Evolutionary conservation across 1,284 basidiomycete species (phyloP), one percentile per base, ranked within the genome.

Genomic region (Cutaneotrichosporon mucoides): DNA sequence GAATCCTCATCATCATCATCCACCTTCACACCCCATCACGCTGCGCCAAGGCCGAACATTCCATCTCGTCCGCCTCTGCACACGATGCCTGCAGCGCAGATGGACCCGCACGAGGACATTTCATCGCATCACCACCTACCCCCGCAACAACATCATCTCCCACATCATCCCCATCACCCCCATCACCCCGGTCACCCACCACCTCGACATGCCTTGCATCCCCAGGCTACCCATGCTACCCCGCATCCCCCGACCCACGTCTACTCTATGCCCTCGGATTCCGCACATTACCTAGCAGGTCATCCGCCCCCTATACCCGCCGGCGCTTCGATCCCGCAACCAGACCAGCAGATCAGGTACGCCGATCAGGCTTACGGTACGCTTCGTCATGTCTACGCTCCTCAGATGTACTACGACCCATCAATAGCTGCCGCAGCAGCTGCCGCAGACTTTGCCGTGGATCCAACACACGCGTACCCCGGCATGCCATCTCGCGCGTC

Each of bases 401-500:
- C 59, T 4, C 62, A 64, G 44, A 46, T 64, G 40, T 64, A 61
- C 47, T 64, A 61, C 13, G 60, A 61, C 51, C 60, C 59, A 1
- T 12, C 56, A n/a, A 54, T 61, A 51, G 52, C 55, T 1, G 59
- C 55, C 9, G 53, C 53, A 15, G 43, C 52, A 4, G 52, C 35
- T 8, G 47, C 53, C 1, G 59, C 44, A 5, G 60, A 51, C 3
- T 57, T 55, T 34, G 42, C 42, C 56, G 33, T 52, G 41, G 36
- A 56, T 50, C 41, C 55, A 35, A 35, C 48, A 37, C 41, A n/a
- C 38, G 49, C 38, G 16, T 51, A 51, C 24, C 49, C 49, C 38
- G 49, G 49, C 37, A 51, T 51, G 16, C 49, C 49, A 7, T 40
- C 45, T 12, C 61, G 61, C 9, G 41, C 54, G 36, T 56, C 56